phyloP scores from a whole-genome alignment of 805 yeast genomes.

The Candida quercuum region DNA sequence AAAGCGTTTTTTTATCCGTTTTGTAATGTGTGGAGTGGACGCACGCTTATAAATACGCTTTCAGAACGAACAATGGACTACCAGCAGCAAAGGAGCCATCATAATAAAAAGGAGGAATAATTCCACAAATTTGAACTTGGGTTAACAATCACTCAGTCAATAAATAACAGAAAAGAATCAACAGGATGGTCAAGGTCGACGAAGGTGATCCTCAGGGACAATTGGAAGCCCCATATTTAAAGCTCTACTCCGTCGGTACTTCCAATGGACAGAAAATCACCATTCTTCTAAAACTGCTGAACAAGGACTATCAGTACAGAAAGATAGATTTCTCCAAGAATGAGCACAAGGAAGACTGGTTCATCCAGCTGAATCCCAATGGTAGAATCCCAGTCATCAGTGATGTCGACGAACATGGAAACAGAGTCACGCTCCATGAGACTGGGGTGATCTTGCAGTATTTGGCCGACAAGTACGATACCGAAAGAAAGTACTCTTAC shows the following conservation, averaged over 20 bases:
- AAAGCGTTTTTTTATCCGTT: too few relatives aligned
- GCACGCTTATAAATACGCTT: too few relatives aligned
- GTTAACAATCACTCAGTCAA: not conserved
- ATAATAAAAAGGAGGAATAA: not conserved
- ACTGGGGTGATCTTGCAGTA: constrained; percentile 55
- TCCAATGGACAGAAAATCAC: constrained; percentile 36
- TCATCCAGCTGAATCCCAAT: constrained; percentile 47
- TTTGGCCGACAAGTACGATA: constrained; percentile 53
- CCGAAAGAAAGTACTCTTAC: constrained; percentile 34
- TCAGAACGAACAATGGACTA: too few relatives aligned
- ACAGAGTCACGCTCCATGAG: constrained; percentile 42
- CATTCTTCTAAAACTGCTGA: constrained; percentile 27
- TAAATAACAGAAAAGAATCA: not conserved
- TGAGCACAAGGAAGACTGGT: constrained; percentile 52
- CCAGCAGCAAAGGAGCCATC: too few relatives aligned
- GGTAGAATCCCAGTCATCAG: constrained; percentile 54
- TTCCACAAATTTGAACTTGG: not conserved
- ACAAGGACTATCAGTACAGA: constrained; percentile 26
- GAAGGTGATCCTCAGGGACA: constrained; percentile 13
- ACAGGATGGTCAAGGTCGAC: constrained; percentile 5
- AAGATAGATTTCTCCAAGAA: constrained; percentile 34
- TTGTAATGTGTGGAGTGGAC: too few relatives aligned
- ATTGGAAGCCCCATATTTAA: constrained; percentile 32
- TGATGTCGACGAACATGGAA: constrained; percentile 30
- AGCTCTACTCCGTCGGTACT: constrained; percentile 33